Base-by-base conservation (phyloP, 192 early-diverging fungal species). In the Chytriomyces sp. region DNA sequence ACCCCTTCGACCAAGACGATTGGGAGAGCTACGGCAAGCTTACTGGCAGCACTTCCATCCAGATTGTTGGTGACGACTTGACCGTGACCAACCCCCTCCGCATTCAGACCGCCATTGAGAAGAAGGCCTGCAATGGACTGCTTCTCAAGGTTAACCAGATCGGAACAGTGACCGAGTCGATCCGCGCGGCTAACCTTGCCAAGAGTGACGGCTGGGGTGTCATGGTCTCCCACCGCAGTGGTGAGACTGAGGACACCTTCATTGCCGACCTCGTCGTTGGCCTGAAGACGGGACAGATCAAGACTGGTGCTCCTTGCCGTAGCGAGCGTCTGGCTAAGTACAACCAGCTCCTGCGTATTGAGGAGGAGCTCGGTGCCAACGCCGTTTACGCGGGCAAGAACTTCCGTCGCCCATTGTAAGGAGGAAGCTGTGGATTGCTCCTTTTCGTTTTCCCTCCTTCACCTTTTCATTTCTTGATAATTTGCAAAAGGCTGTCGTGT, bases 141-240 rank as follows among this genome's bases (percentile, higher is more conserved):
- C 84, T 99, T 75, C 89, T 99, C 78, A 99, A 99, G 88, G 94
- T 99, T 73, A 99, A 99, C 90, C 96, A 98, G 83, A 99, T 99
- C 81, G 96, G 96, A 61, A 93, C 93, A 64, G 87, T 99, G 32
- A 94, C 92, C 76, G 96, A 99, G 86, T 93, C 91, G 53, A 99
- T 99, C 83, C 62, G 81, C 44, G 85, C 85, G 41, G 88, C 84
- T 61, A 73, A 77, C 54, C 68, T 88, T 60, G 88, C 95, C 64
- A 92, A 93, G 72, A 70, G 78, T 52, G 93, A 90, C 70, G 96
- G 96, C 65, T 99, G 96, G 96, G 96, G 96, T 75, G 95, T 98
- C 82, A 99, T 99, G 96, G 95, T 96, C 69, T 96, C 95, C 73
- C 96, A 99, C 89, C 93, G 96, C 74, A 98, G 96, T 25, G 96